These are phyloP conservation scores for Pharnaceum exiguum DNA, from an alignment of 148 eudicot genomes.

Conservation along the genomic window DNA sequence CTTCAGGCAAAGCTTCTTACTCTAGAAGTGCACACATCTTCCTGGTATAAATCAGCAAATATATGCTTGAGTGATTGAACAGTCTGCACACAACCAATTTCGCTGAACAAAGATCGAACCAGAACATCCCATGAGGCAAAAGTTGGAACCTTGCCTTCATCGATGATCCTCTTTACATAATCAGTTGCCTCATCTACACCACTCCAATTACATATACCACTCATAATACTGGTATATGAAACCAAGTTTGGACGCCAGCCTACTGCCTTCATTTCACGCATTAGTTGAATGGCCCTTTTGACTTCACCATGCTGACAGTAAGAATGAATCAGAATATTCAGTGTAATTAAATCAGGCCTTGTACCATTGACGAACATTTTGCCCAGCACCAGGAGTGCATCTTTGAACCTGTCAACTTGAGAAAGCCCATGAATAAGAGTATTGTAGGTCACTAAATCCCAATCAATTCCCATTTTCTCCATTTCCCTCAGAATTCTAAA, in stretches of 20 bases:
- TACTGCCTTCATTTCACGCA: conserved; percentile 35
- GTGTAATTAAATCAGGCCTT: conserved; percentile 56
- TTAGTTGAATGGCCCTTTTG: conserved; percentile 39
- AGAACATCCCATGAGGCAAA: conserved; percentile 48
- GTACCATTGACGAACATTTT: conserved; percentile 55
- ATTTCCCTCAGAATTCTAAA: conserved; percentile 42
- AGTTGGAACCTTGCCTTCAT: conserved; percentile 50
- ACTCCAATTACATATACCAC: conserved; percentile 39
- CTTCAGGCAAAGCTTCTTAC: too few species aligned
- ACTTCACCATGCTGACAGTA: conserved; percentile 45
- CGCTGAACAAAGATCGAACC: conserved; percentile 43
- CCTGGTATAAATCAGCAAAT: too few species aligned
- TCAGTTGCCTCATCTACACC: conserved; percentile 35
- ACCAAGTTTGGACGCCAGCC: conserved; percentile 36
- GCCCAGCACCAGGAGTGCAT: conserved; percentile 42
- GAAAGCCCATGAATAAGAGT: conserved; percentile 55
- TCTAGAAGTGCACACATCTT: too few species aligned
- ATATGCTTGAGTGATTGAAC: conserved; percentile 1
- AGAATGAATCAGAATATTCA: conserved; percentile 49
- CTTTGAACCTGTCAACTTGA: conserved; percentile 34
- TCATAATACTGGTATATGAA: conserved; percentile 57
- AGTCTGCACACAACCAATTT: conserved; percentile 17
- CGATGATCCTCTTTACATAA: conserved; percentile 51
- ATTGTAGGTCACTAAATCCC: conserved; percentile 59
- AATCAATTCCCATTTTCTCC: conserved; percentile 42